Conservation (phyloP, 2,329 filamentous ascomycete species). For the Pseudogymnoascus sp. region DNA sequence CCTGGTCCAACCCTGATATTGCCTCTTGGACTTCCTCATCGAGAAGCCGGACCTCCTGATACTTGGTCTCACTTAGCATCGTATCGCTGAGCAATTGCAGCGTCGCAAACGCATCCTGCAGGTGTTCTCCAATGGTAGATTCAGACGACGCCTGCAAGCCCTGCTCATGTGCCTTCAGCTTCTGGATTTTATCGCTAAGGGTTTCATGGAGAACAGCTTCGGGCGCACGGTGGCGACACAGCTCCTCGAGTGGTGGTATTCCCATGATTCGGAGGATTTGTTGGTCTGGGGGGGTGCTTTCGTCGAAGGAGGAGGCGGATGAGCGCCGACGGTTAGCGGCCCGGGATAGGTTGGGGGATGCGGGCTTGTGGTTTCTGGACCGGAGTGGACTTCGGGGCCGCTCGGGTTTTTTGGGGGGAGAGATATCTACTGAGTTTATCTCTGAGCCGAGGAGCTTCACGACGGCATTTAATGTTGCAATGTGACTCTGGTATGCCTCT, state of each 20-base stretch:
- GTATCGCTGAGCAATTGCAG: conserved; percentile 43
- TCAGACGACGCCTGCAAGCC: conserved; percentile 46
- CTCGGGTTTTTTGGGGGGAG: conserved; percentile 10
- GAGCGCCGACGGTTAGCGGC: conserved; percentile 19
- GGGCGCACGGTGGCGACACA: conserved; percentile 19
- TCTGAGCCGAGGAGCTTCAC: conserved; percentile 37
- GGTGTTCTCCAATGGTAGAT: conserved; percentile 30
- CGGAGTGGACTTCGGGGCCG: conserved; percentile 11
- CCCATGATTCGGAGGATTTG: conserved; percentile 41
- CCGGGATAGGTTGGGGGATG: conserved; percentile 22
- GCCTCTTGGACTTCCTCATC: conserved; percentile 45
- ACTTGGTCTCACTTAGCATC: conserved; percentile 44
- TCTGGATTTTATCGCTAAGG: conserved; percentile 32
- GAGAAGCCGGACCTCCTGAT: conserved; percentile 38
- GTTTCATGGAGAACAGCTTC: conserved; percentile 22
- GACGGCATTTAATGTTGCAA: conserved; percentile 32
- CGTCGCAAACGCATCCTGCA: conserved; percentile 40
- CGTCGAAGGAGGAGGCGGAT: conserved; percentile 33
- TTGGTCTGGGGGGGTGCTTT: conserved; percentile 26
- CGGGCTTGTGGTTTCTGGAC: conserved; percentile 15
- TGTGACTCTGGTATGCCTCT: conserved; percentile 39
- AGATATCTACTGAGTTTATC: conserved; percentile 21
- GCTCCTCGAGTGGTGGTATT: conserved; percentile 33
- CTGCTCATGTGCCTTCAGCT: conserved; percentile 36
- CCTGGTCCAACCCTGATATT: conserved; percentile 31